Evolutionary conservation across 345 rosid genomes (phyloP), one percentile per base, ranked within the genome.

Genomic region (Lepidium sativum): DNA sequence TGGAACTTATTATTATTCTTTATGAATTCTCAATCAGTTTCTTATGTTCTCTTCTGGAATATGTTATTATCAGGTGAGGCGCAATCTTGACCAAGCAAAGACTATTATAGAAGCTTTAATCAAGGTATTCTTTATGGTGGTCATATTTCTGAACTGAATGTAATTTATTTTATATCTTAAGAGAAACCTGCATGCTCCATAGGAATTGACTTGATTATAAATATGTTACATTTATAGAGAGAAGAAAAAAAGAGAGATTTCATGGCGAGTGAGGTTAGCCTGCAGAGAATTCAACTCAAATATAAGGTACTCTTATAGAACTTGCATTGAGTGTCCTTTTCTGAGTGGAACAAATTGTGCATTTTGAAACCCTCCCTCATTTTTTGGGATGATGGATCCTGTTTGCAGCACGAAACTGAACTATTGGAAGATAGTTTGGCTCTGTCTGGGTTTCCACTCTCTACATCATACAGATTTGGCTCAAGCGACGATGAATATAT

Each of bases 1-100:
- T 27, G 29, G 5, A 29, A 13, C 12, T 23, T 55, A 9, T 32
- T 9, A 23, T 35, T 23, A 8, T 47, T 20, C 6, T 55, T 42
- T 16, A 35, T 63, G 14, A 38, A 51, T 52, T 64, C n/a, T 38
- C 20, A 40, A 31, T 38, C 33, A 41, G 29, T 21, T 13, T 53
- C 34, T n/a, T 21, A 20, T 66, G 32, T 37, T 45, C 5, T 47
- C 40, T 40, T 48, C 34, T 68, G 72, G 65, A 59, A 31, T 39
- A 16, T 59, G 37, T 18, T 70, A 67, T 21, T 25, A 34, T 75
- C 79, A 91, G 98, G 95, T 88, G 71, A 82, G 98, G 65, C 96
- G 95, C 79, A 92, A 89, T 75, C 89, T 92, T 44, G 95, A 87
- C 54, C 96, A 92, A 77, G 95, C 98, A 44, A 89, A 92, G 78